Percentiles rank a stretch among this genome's conserved stretches.
Evolutionary conservation across 768 basidiomycete species (phyloP).

Genomic region (Agrocybe chaxingu): DNA sequence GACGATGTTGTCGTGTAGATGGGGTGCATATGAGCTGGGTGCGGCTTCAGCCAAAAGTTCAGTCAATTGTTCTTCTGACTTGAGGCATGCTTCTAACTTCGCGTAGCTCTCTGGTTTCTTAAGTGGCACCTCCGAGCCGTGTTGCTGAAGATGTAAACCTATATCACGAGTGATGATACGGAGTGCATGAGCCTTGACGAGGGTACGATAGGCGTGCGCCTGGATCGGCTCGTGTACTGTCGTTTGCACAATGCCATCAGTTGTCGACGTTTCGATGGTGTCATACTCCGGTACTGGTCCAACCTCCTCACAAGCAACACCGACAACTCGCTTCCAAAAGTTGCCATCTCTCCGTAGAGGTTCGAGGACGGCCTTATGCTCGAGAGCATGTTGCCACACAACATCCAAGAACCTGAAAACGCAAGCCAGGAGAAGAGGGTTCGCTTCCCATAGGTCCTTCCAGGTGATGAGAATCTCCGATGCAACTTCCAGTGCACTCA

Average conservation of each 20-base stretch:
- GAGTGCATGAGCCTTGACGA: slow-evolving; percentile 72
- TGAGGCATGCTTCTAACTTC: slow-evolving; percentile 55
- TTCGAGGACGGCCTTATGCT: slow-evolving; percentile 63
- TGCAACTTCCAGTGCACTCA: slow-evolving; percentile 67
- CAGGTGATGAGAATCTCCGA: slow-evolving; percentile 63
- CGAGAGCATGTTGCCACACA: slow-evolving; percentile 77
- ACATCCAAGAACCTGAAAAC: slow-evolving; percentile 73
- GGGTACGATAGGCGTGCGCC: slow-evolving; percentile 62
- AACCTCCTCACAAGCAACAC: slow-evolving; percentile 63
- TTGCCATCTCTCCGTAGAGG: slow-evolving; percentile 49
- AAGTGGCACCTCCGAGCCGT: slow-evolving; percentile 29
- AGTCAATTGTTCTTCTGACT: slow-evolving; percentile 57
- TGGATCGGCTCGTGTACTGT: slow-evolving; percentile 60
- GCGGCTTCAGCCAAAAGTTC: slow-evolving; percentile 70
- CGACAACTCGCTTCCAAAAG: slow-evolving; percentile 72
- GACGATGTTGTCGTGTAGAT: slow-evolving; percentile 61
- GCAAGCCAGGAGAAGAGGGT: slow-evolving; percentile 72
- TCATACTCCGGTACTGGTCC: slow-evolving; percentile 72
- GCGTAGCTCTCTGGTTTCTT: slow-evolving; percentile 59
- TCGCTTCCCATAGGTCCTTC: slow-evolving; percentile 74
- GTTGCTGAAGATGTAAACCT: slow-evolving; percentile 49
- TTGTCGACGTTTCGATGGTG: slow-evolving; percentile 41
- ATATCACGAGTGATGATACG: slow-evolving; percentile 76
- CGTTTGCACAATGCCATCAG: slow-evolving; percentile 51
- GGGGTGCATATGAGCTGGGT: slow-evolving; percentile 68